Evolutionary conservation across 495 filamentous ascomycete genomes (phyloP).

Genomic region (Oidiodendron maius): DNA sequence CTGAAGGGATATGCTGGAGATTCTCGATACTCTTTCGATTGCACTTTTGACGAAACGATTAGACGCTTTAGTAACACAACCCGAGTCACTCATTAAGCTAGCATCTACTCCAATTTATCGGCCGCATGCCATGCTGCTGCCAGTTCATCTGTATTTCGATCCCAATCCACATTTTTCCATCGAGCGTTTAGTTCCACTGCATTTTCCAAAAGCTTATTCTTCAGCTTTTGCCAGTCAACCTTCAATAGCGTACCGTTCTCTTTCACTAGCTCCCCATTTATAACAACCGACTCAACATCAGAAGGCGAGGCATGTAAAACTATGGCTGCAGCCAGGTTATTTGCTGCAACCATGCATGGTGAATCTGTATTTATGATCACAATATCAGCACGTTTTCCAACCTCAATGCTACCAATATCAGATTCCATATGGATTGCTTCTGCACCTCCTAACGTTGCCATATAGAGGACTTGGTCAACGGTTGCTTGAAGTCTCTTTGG

Average conservation of each 20-base stretch:
- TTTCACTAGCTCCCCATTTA: slow-evolving; percentile 7
- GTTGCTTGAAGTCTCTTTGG: slow-evolving; percentile 6
- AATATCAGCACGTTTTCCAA: slow-evolving; percentile 7
- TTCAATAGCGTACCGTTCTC: slow-evolving; percentile 3
- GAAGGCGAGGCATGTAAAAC: slow-evolving; percentile 5
- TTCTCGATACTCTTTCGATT: too few species aligned
- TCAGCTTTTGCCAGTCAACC: slow-evolving; percentile 6
- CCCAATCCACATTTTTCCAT: slow-evolving; percentile 7
- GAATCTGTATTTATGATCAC: slow-evolving; percentile 3
- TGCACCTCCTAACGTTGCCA: slow-evolving; percentile 3
- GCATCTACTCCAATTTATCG: slow-evolving; percentile 5
- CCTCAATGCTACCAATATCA: slow-evolving; percentile 6
- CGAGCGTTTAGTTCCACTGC: not conserved
- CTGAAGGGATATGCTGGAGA: too few species aligned
- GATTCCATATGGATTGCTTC: slow-evolving; percentile 2
- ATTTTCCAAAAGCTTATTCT: slow-evolving; percentile 1
- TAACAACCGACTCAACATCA: slow-evolving; percentile 5
- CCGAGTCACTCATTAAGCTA: not conserved
- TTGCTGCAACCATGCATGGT: slow-evolving; percentile 4
- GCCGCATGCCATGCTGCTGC: slow-evolving; percentile 1
- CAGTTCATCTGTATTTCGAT: slow-evolving; percentile 4
- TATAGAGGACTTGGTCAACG: slow-evolving; percentile 3
- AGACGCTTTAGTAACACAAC: too few species aligned
- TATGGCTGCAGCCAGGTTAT: not conserved
- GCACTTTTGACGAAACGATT: too few species aligned